These are phyloP conservation scores for Pholiota molesta DNA, from an alignment of 768 basidiomycete species.

Conservation along the genomic window DNA sequence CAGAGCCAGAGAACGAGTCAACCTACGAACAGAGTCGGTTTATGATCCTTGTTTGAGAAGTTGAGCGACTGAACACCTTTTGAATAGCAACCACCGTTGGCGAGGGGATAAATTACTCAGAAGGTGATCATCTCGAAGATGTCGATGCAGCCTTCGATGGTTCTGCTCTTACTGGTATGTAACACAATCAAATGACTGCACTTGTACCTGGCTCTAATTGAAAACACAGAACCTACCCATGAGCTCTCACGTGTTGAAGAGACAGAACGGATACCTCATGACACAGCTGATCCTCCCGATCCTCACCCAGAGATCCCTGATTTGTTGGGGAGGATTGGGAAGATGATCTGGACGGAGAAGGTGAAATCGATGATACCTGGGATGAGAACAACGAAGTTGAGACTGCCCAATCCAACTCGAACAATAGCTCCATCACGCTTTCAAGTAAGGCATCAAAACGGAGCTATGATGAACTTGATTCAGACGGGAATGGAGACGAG, in stretches of 20 bases:
- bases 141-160: neutral
- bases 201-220: neutral
- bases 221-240: neutral
- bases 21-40: neutral
- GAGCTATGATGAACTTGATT: slow-evolving; percentile 48
- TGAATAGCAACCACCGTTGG: neutral
- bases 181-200: no score
- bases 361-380: slow-evolving; percentile 29
- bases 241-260: slow-evolving; percentile 6
- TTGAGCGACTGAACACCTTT: neutral
- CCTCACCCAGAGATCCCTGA: neutral
- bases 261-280: neutral
- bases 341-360: slow-evolving; percentile 15
- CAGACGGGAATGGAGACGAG: slow-evolving; percentile 36
- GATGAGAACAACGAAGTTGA: slow-evolving; percentile 43
- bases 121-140: neutral
- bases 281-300: neutral
- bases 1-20: neutral
- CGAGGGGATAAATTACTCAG: neutral
- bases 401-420: slow-evolving; percentile 46
- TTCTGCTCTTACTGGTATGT: slow-evolving; percentile 1
- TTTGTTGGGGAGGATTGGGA: slow-evolving; percentile 16
- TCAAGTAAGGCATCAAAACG: slow-evolving; percentile 66
- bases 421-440: slow-evolving; percentile 56
- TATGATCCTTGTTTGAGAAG: no score